Base-by-base conservation (phyloP, 139 green algal genomes). In the Tetraselmis striata region DNA sequence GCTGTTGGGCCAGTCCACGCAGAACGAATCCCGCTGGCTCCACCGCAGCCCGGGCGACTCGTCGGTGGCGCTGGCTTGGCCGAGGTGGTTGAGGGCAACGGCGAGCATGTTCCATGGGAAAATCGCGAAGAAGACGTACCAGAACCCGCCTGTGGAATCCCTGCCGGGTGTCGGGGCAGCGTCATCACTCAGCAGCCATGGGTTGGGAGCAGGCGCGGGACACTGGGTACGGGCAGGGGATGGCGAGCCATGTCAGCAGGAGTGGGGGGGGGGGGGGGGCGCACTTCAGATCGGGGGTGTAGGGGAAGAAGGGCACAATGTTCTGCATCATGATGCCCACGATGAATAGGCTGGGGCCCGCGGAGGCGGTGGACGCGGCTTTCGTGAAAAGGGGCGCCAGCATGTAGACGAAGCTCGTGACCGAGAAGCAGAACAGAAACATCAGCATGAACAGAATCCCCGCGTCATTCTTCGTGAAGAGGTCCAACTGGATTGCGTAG, bases 281-380 rank as follows among this genome's bases (percentile, higher is more conserved):
- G 1, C 78, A 79, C 85, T 85, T 84, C 92, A 93, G 82, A 45
- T 87, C 81, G 30, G 89, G 83, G 2, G n/a, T 82, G 84, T 93
- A 97, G 23, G 91, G 94, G 76, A 94, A 86, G 80, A 93, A 93
- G 29, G 88, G 76, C 0, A 92, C 80, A 2, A 92, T 84, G 2
- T 75, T 85, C 83, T 91, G 83, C 67, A 76, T 1, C 27, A 2
- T 32, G 79, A 97, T 75, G 77, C 98, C 91, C 87, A 98, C 98
- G 67, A 98, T 77, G 22, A 92, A 81, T 82, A 99, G 99, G 77
- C 96, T 96, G 5, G 96, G n/a, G 84, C 90, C 94, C 30, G 97
- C 92, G 0, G 95, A 91, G 31, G 29, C 24, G 75, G 1, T 76
- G 26, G 31, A 18, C n/a, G 75, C 2, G 75, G 26, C 2, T 5